Percentiles rank a stretch among this genome's conserved stretches.
phyloP scores from a whole-genome alignment of 371 early-diverging fungal species.

The Lichtheimia ornata region DNA sequence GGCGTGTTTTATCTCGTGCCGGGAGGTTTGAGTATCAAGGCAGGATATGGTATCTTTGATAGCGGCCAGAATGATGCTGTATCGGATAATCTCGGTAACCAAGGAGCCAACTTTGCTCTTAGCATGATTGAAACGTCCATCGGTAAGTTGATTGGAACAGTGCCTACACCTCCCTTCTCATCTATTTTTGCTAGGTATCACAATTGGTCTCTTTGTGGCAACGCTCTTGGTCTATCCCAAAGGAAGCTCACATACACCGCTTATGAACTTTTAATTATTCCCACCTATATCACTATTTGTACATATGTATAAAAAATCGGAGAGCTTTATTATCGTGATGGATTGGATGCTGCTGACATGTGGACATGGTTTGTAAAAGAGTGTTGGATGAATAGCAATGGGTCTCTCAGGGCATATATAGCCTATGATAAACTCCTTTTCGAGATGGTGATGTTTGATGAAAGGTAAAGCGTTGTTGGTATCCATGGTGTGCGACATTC shows the following conservation, averaged over 20 bases:
- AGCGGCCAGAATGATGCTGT: neutral
- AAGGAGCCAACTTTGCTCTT: conserved; percentile 47
- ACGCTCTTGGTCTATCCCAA: conserved; percentile 58
- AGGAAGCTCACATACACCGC: conserved; percentile 53
- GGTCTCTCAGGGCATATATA: too few species aligned
- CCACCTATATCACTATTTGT: too few species aligned
- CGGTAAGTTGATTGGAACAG: conserved; percentile 15
- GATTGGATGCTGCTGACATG: too few species aligned
- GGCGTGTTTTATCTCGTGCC: conserved; percentile 59
- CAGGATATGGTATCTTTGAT: conserved; percentile 47
- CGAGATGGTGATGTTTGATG: too few species aligned
- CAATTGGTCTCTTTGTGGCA: conserved; percentile 58
- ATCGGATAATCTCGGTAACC: conserved; percentile 29
- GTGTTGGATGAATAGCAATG: too few species aligned
- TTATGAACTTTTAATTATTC: conserved; percentile 56
- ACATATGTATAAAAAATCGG: too few species aligned
- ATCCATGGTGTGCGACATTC: too few species aligned
- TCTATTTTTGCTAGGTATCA: conserved; percentile 35
- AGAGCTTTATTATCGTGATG: too few species aligned
- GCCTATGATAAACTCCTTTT: too few species aligned
- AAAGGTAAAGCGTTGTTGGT: too few species aligned
- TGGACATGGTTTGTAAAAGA: too few species aligned
- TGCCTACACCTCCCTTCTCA: neutral
- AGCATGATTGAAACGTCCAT: conserved; percentile 42
- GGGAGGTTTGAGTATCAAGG: conserved; percentile 54